Percentiles rank a stretch among this genome's conserved stretches.
Conservation (phyloP, 768 basidiomycete species). For the Lepiota venenata region DNA sequence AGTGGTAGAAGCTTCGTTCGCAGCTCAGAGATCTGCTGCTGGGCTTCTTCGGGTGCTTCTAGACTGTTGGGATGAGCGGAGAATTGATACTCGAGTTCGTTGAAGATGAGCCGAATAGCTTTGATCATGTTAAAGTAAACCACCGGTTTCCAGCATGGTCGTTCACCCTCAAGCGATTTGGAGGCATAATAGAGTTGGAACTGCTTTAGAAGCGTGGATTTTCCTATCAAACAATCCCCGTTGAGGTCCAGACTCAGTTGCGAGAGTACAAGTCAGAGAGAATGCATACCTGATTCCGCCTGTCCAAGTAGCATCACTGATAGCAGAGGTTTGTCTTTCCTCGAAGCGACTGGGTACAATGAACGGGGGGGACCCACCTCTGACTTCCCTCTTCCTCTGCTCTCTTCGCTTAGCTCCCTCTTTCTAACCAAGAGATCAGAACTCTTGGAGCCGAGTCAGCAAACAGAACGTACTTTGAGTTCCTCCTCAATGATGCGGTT, state of each 20-base stretch:
- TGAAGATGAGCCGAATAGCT: constrained; percentile 70
- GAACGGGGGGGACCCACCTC: constrained; percentile 33
- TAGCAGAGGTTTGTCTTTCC: neutral
- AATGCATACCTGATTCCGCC: constrained; percentile 55
- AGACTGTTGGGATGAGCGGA: constrained; percentile 14
- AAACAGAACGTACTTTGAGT: constrained; percentile 9
- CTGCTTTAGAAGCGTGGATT: constrained; percentile 83
- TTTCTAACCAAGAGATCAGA: constrained; percentile 5
- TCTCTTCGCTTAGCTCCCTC: constrained; percentile 19
- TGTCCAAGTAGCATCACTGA: constrained; percentile 76
- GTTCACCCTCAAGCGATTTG: constrained; percentile 63
- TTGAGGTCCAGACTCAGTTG: neutral
- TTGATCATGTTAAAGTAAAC: constrained; percentile 85
- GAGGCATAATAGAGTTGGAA: constrained; percentile 81
- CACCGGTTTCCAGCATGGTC: constrained; percentile 73
- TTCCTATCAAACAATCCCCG: constrained; percentile 39
- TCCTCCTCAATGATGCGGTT: constrained; percentile 17
- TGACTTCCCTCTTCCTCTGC: constrained; percentile 38
- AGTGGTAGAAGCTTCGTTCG: constrained; percentile 59
- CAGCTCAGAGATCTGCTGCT: constrained; percentile 45
- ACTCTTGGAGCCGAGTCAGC: neutral
- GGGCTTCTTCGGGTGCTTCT: constrained; percentile 20
- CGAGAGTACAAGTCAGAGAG: neutral
- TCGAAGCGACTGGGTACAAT: neutral
- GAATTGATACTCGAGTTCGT: constrained; percentile 64